Conservation (phyloP, 108 stramenopile species). For the Nannochloropsis gaditana region DNA sequence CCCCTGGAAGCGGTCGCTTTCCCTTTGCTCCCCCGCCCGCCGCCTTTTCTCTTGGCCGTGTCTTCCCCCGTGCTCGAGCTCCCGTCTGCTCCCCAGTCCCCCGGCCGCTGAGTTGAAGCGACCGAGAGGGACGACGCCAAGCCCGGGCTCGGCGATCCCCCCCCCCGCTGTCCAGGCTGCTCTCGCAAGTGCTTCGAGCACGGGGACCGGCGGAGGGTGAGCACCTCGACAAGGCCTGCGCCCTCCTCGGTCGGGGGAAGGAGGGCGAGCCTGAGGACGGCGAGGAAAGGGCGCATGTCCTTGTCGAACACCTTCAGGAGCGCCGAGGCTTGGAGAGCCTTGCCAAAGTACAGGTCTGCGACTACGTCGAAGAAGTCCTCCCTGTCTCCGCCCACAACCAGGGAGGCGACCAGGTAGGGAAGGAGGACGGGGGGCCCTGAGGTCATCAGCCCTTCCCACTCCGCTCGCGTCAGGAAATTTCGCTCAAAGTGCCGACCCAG, state of each 20-base stretch:
- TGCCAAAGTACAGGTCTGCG: neutral
- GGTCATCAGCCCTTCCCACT: neutral
- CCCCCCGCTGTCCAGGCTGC: neutral
- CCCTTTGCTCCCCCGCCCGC: too few relatives aligned
- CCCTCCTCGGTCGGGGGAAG: neutral
- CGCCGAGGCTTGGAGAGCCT: neutral
- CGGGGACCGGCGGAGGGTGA: neutral
- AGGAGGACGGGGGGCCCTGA: neutral
- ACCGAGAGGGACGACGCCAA: neutral
- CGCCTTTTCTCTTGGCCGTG: neutral
- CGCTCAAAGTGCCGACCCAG: neutral
- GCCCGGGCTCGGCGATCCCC: neutral
- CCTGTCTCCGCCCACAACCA: neutral
- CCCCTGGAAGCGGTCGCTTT: too few relatives aligned
- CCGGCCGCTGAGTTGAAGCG: neutral
- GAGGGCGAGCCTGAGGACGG: neutral
- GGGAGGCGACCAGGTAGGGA: neutral
- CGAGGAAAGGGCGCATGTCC: neutral
- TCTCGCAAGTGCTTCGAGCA: neutral
- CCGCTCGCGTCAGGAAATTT: neutral
- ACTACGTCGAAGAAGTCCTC: neutral
- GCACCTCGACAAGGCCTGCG: neutral
- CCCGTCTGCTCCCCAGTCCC: neutral
- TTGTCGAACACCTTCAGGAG: neutral
- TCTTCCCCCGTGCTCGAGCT: neutral